Percentiles rank a stretch among this genome's conserved stretches.
phyloP scores from a whole-genome alignment of 1,139 yeast species.

The Zygoascus meyerae region DNA sequence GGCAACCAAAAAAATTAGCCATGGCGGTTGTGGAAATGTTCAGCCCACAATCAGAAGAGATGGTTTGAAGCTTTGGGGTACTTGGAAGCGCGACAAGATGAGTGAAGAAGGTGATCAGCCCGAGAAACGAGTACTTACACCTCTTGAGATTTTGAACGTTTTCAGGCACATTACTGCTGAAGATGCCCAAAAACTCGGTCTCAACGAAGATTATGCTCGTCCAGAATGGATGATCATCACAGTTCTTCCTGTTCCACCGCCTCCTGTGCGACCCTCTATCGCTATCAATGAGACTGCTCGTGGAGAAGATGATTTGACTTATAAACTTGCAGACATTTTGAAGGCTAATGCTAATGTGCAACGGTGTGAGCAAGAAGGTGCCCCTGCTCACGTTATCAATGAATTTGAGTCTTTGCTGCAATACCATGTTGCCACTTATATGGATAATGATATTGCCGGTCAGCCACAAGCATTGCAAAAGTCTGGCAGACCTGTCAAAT shows the following conservation, averaged over 20 bases:
- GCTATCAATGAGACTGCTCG: conserved; percentile 98
- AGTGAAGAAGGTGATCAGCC: conserved; percentile 82
- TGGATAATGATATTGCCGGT: conserved; percentile 99
- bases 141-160: conserved; percentile 84
- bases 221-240: conserved; percentile 99
- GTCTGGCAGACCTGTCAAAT: conserved; percentile 97
- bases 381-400: conserved; percentile 95
- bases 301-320: conserved; percentile 98
- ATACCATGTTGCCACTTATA: conserved; percentile 98
- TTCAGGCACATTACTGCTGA: conserved; percentile 85
- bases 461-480: conserved; percentile 99
- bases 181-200: conserved; percentile 78
- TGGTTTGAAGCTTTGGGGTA: conserved; percentile 92
- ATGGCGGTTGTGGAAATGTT: conserved; percentile 98
- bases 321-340: conserved; percentile 91
- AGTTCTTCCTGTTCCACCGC: conserved; percentile 99
- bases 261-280: conserved; percentile 97
- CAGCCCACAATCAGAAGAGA: conserved; percentile 96
- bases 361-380: conserved; percentile 94
- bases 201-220: conserved; percentile 92
- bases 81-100: conserved; percentile 87
- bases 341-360: conserved; percentile 96
- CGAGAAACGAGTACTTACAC: conserved; percentile 82
- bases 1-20: conserved; percentile 45
- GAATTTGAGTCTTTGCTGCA: conserved; percentile 95